Conservation (phyloP, 768 basidiomycete genomes). For the Leccinum longicurvipes region DNA sequence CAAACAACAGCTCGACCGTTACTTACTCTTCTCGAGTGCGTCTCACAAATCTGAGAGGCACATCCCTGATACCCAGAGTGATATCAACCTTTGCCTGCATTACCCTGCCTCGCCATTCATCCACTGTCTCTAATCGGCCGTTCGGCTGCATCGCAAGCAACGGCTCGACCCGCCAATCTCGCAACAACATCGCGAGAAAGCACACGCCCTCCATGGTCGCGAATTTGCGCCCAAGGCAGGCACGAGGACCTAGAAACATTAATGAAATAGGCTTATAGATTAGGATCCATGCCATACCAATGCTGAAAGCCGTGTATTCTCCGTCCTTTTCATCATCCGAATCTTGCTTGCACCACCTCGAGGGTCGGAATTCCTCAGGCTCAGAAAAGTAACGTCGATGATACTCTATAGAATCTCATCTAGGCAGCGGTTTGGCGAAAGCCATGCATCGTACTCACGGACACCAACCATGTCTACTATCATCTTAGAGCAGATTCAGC, state of each 20-base stretch:
- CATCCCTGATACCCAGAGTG: constrained; percentile 19
- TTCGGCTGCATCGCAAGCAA: constrained; percentile 24
- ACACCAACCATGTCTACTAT: constrained; percentile 31
- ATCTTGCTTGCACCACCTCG: constrained; percentile 36
- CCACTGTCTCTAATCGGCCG: constrained; percentile 15
- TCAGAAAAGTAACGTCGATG: constrained; percentile 35
- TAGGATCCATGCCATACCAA: constrained; percentile 11
- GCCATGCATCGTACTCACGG: constrained; percentile 15
- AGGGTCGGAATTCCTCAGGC: constrained; percentile 35
- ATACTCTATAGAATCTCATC: constrained; percentile 31
- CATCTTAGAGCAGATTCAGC: constrained; percentile 11
- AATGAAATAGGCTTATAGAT: neutral
- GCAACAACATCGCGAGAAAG: constrained; percentile 49
- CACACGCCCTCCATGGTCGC: constrained; percentile 50
- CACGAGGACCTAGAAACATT: constrained; percentile 40
- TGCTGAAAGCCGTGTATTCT: constrained; percentile 23
- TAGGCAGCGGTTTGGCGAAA: neutral
- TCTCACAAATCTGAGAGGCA: constrained; percentile 22
- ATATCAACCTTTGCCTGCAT: constrained; percentile 14
- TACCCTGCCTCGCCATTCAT: constrained; percentile 25
- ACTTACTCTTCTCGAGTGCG: too few relatives aligned
- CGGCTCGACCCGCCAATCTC: constrained; percentile 53
- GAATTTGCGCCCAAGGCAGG: constrained; percentile 55
- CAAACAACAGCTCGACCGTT: too few relatives aligned
- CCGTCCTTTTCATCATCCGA: constrained; percentile 7